Percentiles rank a stretch among this genome's conserved stretches.
phyloP scores from a whole-genome alignment of 257 asterid species.

The Gynochthodes officinalis region DNA sequence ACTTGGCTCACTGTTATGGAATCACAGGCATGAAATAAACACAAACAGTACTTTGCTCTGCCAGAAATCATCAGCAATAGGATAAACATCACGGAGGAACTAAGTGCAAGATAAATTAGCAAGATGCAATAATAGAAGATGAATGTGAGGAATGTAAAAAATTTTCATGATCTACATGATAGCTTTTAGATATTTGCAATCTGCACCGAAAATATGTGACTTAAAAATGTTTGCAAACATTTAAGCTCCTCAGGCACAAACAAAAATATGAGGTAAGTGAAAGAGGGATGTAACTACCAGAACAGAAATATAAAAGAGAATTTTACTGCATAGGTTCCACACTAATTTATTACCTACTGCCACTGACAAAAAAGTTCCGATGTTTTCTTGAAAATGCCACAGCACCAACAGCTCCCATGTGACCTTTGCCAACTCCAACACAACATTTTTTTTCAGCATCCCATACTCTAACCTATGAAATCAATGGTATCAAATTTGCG shows the following conservation, averaged over 20 bases:
- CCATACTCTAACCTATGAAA: conserved; percentile 88
- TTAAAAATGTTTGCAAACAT: neutral
- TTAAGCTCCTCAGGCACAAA: neutral
- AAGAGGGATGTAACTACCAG: neutral
- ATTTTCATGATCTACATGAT: neutral
- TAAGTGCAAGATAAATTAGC: neutral
- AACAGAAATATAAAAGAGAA: neutral
- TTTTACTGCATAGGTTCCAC: neutral
- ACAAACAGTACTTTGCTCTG: neutral
- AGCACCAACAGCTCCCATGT: conserved; percentile 86
- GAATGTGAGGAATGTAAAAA: neutral
- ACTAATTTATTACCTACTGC: conserved; percentile 66
- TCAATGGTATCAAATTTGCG: conserved; percentile 22
- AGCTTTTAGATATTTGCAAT: neutral
- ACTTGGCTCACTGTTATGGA: too few relatives aligned
- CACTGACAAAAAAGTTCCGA: conserved; percentile 77
- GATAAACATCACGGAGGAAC: neutral
- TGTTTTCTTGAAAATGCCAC: conserved; percentile 76
- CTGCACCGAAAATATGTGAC: neutral
- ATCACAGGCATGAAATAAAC: neutral
- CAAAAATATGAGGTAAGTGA: neutral
- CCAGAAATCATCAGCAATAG: neutral
- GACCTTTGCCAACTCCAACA: conserved; percentile 87
- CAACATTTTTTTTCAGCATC: conserved; percentile 61
- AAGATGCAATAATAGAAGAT: neutral